Base-by-base conservation (phyloP, 202 grass and related monocot genomes). In the Elaeis oleifera region DNA sequence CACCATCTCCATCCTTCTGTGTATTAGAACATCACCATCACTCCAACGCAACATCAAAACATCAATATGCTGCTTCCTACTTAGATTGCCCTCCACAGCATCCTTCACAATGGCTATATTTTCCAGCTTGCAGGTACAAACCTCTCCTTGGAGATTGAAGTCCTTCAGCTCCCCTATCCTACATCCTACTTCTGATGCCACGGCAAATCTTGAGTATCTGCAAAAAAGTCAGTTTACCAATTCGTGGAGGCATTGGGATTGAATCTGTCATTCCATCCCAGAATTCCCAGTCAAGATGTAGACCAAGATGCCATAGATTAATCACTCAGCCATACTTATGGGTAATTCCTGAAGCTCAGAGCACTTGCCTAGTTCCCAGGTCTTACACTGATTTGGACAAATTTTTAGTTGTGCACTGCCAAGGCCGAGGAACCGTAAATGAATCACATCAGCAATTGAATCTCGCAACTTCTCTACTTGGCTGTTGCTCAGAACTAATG, bases 381-480 rank as follows among this genome's bases (percentile, higher is more conserved):
- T 58, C 60, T 17, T 71, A 70, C 58, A 74, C 23, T 8, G 70
- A 80, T 18, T 74, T 50, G 13, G 78, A 71, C 51, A 74, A 74
- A n/a, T 59, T 36, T 64, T 17, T 44, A 74, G 62, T 63, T 24
- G 6, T 31, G 78, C 62, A 20, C 64, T 50, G 0, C 17, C n/a
- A 14, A 80, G 71, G 57, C 74, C 70, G 17, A 74, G 50, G 51
- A 74, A 70, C 51, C 71, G 54, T 4, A 80, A 57, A 64, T 63
- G 78, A 74, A 64, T 70, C 31, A 80, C 56, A 70, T 70, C 31
- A 60, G 51, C 32, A 18, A 80, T 58, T 4, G 71, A 80, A 54
- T 31, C 31, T 49, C 50, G 64, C 24, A 80, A 64, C 50, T 49
- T 29, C 54, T 50, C 32, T 16, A 70, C 51, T 17, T 64, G 49